Percentiles rank a stretch among this genome's conserved stretches.
Conservation (phyloP, 2,329 filamentous ascomycete species). For the Fonsecaea pedrosoi region DNA sequence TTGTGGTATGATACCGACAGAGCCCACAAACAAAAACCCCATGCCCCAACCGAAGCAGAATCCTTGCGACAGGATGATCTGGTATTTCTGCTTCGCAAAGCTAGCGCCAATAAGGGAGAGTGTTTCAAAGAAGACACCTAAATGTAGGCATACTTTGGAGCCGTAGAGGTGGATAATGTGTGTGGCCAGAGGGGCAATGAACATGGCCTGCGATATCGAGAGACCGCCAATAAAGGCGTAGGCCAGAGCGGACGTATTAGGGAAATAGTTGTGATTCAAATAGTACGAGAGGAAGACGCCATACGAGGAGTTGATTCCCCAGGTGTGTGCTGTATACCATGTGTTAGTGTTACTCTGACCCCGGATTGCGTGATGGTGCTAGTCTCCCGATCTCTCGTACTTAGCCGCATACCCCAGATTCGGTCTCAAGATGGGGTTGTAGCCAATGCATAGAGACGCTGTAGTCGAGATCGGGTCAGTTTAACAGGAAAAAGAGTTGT, state of each 20-base stretch:
- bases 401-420: conserved; percentile 21
- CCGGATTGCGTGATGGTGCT: conserved; percentile 25
- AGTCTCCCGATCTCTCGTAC: not conserved
- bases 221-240: conserved; percentile 68
- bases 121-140: conserved; percentile 59
- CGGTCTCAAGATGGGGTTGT: conserved; percentile 17
- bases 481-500: not conserved
- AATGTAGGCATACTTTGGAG: conserved; percentile 61
- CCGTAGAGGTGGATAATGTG: conserved; percentile 60
- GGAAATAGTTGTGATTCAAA: conserved; percentile 61
- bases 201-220: conserved; percentile 63
- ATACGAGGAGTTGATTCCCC: conserved; percentile 70
- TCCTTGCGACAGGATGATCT: conserved; percentile 66
- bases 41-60: conserved; percentile 68
- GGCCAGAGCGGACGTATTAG: conserved; percentile 60
- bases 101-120: conserved; percentile 62
- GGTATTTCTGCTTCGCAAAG: conserved; percentile 64
- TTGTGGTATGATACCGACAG: conserved; percentile 63
- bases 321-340: conserved; percentile 64
- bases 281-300: conserved; percentile 68
- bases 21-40: conserved; percentile 67
- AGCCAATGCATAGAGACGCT: not conserved
- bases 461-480: not conserved
- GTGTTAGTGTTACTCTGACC: conserved; percentile 6
- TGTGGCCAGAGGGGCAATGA: conserved; percentile 64